phyloP scores from a whole-genome alignment of 345 rosid genomes.

The Eucalyptus regnans region DNA sequence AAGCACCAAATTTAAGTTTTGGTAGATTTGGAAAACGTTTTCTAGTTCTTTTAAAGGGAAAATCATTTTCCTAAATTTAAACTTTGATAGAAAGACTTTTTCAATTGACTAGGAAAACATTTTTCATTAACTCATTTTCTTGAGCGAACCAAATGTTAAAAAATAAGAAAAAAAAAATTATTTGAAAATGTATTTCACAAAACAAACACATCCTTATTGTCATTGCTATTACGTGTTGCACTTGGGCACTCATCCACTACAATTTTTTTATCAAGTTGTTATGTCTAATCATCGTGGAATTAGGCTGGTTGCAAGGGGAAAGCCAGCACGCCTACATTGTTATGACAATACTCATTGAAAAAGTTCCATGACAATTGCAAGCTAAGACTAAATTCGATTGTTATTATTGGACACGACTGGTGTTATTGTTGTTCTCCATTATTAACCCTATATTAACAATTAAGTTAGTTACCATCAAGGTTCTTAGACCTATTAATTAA shows the following conservation, averaged over 20 bases:
- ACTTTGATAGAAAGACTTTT: no score
- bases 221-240: background rate
- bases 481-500: background rate
- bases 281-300: background rate
- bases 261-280: rapidly evolving
- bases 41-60: no score
- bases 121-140: no score
- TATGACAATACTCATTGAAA: background rate
- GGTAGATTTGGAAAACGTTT: no score
- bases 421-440: background rate
- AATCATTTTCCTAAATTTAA: no score
- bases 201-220: background rate
- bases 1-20: no score
- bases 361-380: background rate
- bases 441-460: background rate
- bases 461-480: background rate
- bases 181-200: no score
- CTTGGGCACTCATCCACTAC: background rate
- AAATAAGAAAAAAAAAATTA: no score
- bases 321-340: rapidly evolving
- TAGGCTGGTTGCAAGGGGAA: background rate
- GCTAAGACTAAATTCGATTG: background rate
- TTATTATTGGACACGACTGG: background rate
- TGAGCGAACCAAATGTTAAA: no score
- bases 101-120: no score